phyloP scores from a whole-genome alignment of 2,329 filamentous ascomycete species.

The Fusarium odoratissimum region DNA sequence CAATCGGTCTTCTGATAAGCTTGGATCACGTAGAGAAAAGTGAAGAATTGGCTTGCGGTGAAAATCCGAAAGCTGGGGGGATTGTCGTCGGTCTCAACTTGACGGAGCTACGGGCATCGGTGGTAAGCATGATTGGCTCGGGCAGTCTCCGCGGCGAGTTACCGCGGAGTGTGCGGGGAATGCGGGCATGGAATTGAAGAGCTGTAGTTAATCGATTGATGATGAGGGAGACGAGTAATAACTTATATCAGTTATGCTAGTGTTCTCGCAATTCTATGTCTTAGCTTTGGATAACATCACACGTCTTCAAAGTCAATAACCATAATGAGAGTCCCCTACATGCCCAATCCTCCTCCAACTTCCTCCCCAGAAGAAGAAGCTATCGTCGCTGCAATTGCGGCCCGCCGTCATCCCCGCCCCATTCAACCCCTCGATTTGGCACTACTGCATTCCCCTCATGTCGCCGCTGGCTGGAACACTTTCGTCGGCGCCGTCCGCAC shows the following conservation, averaged over 20 bases:
- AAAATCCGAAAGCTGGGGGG: background rate
- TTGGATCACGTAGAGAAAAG: background rate
- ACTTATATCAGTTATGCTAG: background rate
- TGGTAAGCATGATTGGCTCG: background rate
- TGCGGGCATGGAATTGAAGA: background rate
- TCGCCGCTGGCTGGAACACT: background rate
- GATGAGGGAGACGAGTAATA: background rate
- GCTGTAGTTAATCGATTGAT: background rate
- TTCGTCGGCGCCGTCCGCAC: background rate
- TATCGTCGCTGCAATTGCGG: background rate
- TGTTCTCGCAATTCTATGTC: too few relatives aligned
- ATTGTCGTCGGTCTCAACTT: background rate
- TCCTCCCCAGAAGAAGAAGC: background rate
- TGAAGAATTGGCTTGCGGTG: background rate
- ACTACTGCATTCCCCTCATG: background rate
- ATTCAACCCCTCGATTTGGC: slow-evolving; percentile 1
- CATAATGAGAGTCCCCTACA: slow-evolving; percentile 1
- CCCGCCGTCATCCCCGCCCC: background rate
- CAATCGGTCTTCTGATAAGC: background rate
- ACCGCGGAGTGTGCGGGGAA: background rate
- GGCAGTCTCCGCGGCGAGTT: background rate
- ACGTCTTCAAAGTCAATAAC: rapidly evolving
- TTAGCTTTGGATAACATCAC: background rate
- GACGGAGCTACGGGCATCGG: background rate
- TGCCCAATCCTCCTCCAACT: background rate